Conservation (phyloP, 495 filamentous ascomycete genomes). For the Friedmanniomyces endolithicus region DNA sequence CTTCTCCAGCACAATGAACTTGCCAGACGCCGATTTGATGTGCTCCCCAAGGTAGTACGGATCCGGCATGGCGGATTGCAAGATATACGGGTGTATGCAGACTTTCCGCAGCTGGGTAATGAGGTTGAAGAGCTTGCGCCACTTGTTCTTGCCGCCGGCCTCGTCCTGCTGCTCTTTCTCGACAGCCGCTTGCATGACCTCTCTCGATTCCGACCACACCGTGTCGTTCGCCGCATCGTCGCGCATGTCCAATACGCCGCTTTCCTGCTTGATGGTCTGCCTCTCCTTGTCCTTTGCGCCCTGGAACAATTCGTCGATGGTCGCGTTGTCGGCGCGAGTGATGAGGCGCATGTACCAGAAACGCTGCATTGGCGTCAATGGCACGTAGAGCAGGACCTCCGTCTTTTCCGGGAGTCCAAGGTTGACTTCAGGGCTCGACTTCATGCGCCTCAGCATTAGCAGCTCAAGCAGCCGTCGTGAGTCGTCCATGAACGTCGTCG, state of each 20-base stretch:
- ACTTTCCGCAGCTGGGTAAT: constrained; percentile 55
- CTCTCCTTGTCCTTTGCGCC: constrained; percentile 38
- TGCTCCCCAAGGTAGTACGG: constrained; percentile 41
- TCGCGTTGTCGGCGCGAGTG: constrained; percentile 41
- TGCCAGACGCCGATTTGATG: constrained; percentile 46
- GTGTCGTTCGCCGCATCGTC: constrained; percentile 19
- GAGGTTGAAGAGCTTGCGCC: constrained; percentile 49
- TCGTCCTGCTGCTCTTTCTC: constrained; percentile 28
- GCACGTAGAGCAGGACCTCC: constrained; percentile 48
- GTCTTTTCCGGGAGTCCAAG: constrained; percentile 48
- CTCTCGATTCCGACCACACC: constrained; percentile 37
- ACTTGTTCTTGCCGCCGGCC: constrained; percentile 23
- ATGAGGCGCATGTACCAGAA: constrained; percentile 51
- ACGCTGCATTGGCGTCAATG: constrained; percentile 48
- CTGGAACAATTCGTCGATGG: constrained; percentile 44
- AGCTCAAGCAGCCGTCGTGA: constrained; percentile 42
- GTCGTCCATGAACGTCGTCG: constrained; percentile 41
- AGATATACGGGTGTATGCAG: constrained; percentile 51
- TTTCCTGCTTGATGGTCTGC: constrained; percentile 26
- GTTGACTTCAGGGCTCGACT: constrained; percentile 46
- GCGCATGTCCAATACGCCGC: constrained; percentile 19
- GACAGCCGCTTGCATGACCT: constrained; percentile 37
- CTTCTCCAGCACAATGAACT: constrained; percentile 53
- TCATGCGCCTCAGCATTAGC: constrained; percentile 53
- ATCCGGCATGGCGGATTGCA: constrained; percentile 41